These are phyloP conservation scores for Collariella sp. DNA, from an alignment of 495 filamentous ascomycete species.

Conservation along the genomic window DNA sequence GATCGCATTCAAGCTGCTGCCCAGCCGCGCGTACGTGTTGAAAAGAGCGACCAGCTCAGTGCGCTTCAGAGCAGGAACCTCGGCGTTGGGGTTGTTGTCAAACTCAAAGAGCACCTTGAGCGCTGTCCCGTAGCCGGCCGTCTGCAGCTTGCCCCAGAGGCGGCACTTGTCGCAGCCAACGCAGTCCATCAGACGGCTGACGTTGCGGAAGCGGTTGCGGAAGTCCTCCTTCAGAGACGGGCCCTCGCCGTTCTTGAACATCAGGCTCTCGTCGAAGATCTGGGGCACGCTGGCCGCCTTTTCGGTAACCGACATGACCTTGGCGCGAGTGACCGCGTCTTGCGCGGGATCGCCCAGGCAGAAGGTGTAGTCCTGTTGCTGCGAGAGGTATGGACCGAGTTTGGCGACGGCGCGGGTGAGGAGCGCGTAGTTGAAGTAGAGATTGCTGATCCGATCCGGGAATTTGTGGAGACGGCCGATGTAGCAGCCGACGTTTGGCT, in stretches of 20 bases:
- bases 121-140: slow-evolving; percentile 87
- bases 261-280: slow-evolving; percentile 89
- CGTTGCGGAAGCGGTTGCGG: slow-evolving; percentile 92
- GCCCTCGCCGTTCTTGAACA: slow-evolving; percentile 73
- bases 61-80: slow-evolving; percentile 66
- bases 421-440: slow-evolving; percentile 98
- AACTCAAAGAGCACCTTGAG: slow-evolving; percentile 95
- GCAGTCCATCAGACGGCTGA: slow-evolving; percentile 94
- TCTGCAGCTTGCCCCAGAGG: slow-evolving; percentile 97
- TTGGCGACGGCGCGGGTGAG: slow-evolving; percentile 85
- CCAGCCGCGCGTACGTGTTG: slow-evolving; percentile 85
- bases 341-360: slow-evolving; percentile 78
- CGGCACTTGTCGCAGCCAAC: slow-evolving; percentile 98
- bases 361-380: slow-evolving; percentile 63
- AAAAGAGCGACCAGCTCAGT: slow-evolving; percentile 91
- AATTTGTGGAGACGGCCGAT: slow-evolving; percentile 68
- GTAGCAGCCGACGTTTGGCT: slow-evolving; percentile 87
- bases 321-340: slow-evolving; percentile 68
- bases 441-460: slow-evolving; percentile 88
- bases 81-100: slow-evolving; percentile 61
- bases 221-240: slow-evolving; percentile 90
- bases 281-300: slow-evolving; percentile 56
- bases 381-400: slow-evolving; percentile 66
- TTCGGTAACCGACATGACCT: slow-evolving; percentile 63
- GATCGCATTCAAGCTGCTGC: slow-evolving; percentile 65